Evolutionary conservation across 495 filamentous ascomycete genomes (phyloP).

Genomic region (Penicillium parvum): DNA sequence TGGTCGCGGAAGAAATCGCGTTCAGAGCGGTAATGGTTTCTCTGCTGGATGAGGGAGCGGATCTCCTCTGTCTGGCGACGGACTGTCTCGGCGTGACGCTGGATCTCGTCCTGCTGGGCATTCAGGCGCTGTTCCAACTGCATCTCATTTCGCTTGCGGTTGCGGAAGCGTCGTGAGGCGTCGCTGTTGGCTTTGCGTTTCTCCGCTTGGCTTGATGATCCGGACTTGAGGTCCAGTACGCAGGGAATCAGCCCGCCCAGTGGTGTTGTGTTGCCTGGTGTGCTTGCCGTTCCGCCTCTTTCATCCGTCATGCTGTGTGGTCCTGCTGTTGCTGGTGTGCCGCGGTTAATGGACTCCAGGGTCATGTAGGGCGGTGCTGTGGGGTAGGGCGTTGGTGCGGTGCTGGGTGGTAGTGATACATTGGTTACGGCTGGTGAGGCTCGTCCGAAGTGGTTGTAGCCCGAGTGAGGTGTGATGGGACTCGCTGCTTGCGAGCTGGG

Average conservation of each 20-base stretch:
- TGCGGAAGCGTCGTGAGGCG: constrained; percentile 84
- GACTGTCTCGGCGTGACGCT: constrained; percentile 50
- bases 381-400: too few species aligned
- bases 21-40: constrained; percentile 54
- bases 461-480: constrained; percentile 50
- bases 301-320: constrained; percentile 33
- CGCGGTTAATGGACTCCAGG: constrained; percentile 28
- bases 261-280: constrained; percentile 34
- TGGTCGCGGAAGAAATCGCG: constrained; percentile 66
- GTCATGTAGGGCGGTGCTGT: constrained; percentile 24
- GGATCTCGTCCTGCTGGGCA: constrained; percentile 55
- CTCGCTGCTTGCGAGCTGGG: constrained; percentile 51
- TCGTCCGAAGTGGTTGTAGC: constrained; percentile 45
- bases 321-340: constrained; percentile 21
- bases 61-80: constrained; percentile 57
- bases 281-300: constrained; percentile 23
- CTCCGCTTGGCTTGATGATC: constrained; percentile 80
- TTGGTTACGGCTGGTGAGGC: constrained; percentile 38
- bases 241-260: constrained; percentile 56
- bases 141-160: constrained; percentile 84
- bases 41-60: constrained; percentile 49
- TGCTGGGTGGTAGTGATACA: constrained; percentile 20
- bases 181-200: constrained; percentile 92
- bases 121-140: constrained; percentile 58
- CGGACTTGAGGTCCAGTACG: constrained; percentile 65